Base-by-base conservation (phyloP, 2,329 filamentous ascomycete species). In the Cladorrhinum sp. region DNA sequence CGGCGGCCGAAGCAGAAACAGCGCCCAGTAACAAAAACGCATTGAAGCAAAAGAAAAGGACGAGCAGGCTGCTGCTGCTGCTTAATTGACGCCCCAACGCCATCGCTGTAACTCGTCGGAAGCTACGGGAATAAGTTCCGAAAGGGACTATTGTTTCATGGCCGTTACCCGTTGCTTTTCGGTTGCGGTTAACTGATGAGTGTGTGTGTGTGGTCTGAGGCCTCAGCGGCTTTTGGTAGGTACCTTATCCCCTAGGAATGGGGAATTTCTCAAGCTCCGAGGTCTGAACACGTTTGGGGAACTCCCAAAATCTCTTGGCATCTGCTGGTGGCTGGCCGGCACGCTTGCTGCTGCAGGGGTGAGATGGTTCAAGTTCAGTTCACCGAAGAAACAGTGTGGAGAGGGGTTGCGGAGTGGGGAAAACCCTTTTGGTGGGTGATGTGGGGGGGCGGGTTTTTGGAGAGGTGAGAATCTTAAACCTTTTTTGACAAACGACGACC, bases 71-170 rank as follows among this genome's bases (percentile, higher is more conserved):
- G 49, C 12, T 16, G 33, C 33, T 16, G 49, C 21, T 16, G 67
- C 67, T 67, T 69, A 71, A 66, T 63, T 65, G 71, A 64, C 67
- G 69, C 55, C 55, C 57, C 49, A 42, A 52, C 54, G 55, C 58
- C 55, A 62, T 58, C 49, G 59, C 42, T 55, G 57, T 57, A 24
- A 57, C 59, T 63, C 48, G 16, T 33, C 7, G 28, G 20, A 42
- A 39, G 46, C 50, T 58, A 21, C 18, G 14, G 30, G 16, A 16
- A 33, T n/a, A 23, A 42, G 21, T 36, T 26, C 39, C 48, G 24
- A 33, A 23, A 36, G 52, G 10, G 52, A n/a, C 21, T 59, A 60
- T 4, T 39, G 55, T 49, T 42, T 62, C 56, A 61, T 65, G 28
- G 30, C 26, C 48, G 48, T 20, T 28, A 5, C 4, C 26, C 26